phyloP scores from a whole-genome alignment of 495 filamentous ascomycete species.

The Penicillium riverlandense region DNA sequence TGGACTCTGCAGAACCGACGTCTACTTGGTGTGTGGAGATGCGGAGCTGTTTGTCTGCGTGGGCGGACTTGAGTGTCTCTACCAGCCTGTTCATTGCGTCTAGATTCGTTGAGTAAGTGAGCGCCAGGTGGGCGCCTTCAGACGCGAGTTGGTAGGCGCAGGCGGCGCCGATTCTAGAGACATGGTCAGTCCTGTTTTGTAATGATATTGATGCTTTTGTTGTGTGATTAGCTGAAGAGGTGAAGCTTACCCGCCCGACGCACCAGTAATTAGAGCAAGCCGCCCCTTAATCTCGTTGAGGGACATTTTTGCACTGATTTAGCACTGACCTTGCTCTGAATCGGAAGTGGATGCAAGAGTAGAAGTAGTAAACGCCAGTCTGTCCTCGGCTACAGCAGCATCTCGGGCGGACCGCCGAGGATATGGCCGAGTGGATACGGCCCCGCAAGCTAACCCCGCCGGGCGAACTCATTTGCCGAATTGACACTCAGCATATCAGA shows the following conservation, averaged over 20 bases:
- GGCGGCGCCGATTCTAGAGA: conserved; percentile 51
- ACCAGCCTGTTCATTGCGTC: conserved; percentile 38
- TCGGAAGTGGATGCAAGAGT: not conserved
- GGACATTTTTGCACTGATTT: conserved; percentile 16
- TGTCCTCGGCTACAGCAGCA: conserved; percentile 11
- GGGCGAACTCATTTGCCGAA: conserved; percentile 11
- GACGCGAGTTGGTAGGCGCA: conserved; percentile 48
- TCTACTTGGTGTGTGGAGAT: conserved; percentile 54
- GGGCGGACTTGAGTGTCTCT: conserved; percentile 25
- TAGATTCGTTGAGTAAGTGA: conserved; percentile 52
- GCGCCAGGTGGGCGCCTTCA: conserved; percentile 48
- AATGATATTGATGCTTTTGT: too few species aligned
- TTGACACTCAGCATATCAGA: conserved; percentile 10
- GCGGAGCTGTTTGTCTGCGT: conserved; percentile 23
- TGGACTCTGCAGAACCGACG: conserved; percentile 41
- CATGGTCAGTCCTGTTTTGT: not conserved
- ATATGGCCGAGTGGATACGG: conserved; percentile 12
- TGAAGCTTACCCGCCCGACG: conserved; percentile 52
- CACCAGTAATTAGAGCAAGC: conserved; percentile 57
- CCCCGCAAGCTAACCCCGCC: conserved; percentile 7
- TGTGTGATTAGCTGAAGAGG: too few species aligned
- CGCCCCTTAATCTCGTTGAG: conserved; percentile 50
- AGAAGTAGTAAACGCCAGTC: not conserved
- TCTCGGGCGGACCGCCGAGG: too few species aligned
- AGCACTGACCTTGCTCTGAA: conserved; percentile 1